These are phyloP conservation scores for Yamadazyma mexicana DNA, from an alignment of 1,139 yeast species.

Conservation along the genomic window DNA sequence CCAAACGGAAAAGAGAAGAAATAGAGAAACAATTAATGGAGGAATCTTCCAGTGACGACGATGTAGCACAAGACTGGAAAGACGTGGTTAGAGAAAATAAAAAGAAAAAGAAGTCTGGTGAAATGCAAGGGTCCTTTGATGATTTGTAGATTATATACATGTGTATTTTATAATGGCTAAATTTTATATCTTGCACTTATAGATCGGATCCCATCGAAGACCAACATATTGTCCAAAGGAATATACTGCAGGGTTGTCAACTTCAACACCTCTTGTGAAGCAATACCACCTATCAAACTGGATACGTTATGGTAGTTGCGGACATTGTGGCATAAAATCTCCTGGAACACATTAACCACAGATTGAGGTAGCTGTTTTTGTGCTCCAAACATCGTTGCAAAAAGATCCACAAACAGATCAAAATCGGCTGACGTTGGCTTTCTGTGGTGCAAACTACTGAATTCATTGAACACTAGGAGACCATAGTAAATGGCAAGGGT, in stretches of 20 bases:
- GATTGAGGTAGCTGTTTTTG: conserved; percentile 15
- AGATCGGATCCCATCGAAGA: conserved; percentile 67
- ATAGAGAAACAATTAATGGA: conserved; percentile 56
- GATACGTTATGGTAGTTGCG: conserved; percentile 33
- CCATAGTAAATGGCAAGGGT: conserved; percentile 37
- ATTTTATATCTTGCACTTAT: conserved; percentile 52
- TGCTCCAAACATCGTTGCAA: conserved; percentile 15
- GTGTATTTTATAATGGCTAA: conserved; percentile 4
- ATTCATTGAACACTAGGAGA: conserved; percentile 31
- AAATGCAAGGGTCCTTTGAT: conserved; percentile 67
- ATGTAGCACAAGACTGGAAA: conserved; percentile 80
- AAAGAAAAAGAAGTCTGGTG: conserved; percentile 39
- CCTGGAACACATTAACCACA: conserved; percentile 22
- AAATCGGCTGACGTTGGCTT: conserved; percentile 24
- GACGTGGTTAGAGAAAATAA: conserved; percentile 69
- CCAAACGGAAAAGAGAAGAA: conserved; percentile 63
- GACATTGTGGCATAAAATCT: conserved; percentile 31
- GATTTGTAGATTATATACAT: conserved; percentile 49
- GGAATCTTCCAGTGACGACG: conserved; percentile 45
- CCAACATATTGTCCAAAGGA: conserved; percentile 64
- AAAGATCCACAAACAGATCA: conserved; percentile 20
- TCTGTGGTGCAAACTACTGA: conserved; percentile 16
- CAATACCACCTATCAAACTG: conserved; percentile 72
- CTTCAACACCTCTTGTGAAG: conserved; percentile 71
- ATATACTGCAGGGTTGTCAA: conserved; percentile 70